Conservation (phyloP, 2,329 filamentous ascomycete species). For the Capronia americana region DNA sequence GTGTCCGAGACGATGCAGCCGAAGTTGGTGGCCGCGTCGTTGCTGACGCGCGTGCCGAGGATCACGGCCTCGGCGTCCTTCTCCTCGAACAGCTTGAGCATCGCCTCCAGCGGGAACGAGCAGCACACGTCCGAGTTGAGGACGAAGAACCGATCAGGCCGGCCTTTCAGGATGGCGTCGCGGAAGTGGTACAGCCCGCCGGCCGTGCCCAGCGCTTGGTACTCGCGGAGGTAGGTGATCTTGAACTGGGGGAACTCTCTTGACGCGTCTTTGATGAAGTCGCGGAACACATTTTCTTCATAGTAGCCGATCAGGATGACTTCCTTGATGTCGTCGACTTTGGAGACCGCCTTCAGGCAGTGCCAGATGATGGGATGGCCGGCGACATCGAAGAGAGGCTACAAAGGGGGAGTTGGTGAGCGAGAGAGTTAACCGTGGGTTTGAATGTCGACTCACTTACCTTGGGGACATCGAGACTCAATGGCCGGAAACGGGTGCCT, state of each 20-base stretch:
- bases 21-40: slow-evolving; percentile 93
- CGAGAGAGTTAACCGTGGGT: neutral
- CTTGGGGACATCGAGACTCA: slow-evolving; percentile 96
- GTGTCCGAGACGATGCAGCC: slow-evolving; percentile 96
- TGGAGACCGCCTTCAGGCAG: slow-evolving; percentile 88
- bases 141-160: slow-evolving; percentile 93
- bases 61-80: slow-evolving; percentile 97
- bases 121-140: slow-evolving; percentile 99
- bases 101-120: slow-evolving; percentile 93
- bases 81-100: slow-evolving; percentile 92
- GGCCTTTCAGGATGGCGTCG: slow-evolving; percentile 95
- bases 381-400: slow-evolving; percentile 98
- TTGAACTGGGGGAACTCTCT: slow-evolving; percentile 84
- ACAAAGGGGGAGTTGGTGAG: slow-evolving; percentile 33
- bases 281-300: slow-evolving; percentile 93
- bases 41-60: slow-evolving; percentile 85
- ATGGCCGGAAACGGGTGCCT: slow-evolving; percentile 92
- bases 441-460: slow-evolving; percentile 56
- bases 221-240: slow-evolving; percentile 96
- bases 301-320: slow-evolving; percentile 99
- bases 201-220: slow-evolving; percentile 92
- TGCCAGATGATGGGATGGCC: slow-evolving; percentile 99
- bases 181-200: slow-evolving; percentile 99
- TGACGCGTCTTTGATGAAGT: slow-evolving; percentile 93
- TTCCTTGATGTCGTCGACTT: slow-evolving; percentile 90